Percentiles rank a stretch among this genome's conserved stretches.
Conservation (phyloP, 495 filamentous ascomycete species). For the Xylaria longipes region DNA sequence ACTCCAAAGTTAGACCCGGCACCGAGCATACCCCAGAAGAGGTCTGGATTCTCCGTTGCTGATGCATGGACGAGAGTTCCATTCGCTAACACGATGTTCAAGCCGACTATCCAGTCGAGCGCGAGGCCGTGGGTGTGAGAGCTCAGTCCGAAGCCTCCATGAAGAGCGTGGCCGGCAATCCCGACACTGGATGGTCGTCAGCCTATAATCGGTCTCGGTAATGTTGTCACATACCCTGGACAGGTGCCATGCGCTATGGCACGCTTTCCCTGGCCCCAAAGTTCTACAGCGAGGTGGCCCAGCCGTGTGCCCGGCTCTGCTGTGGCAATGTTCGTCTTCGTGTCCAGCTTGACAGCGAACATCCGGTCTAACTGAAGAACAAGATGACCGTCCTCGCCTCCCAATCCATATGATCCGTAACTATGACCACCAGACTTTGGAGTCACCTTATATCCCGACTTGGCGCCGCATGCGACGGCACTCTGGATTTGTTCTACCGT, state of each 20-base stretch:
- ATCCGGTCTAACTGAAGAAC: constrained; percentile 53
- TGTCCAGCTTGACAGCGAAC: constrained; percentile 49
- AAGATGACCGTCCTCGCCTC: constrained; percentile 55
- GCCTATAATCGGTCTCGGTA: background rate
- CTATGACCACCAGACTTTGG: constrained; percentile 56
- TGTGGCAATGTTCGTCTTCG: constrained; percentile 46
- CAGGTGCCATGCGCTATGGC: constrained; percentile 56
- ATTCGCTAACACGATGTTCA: constrained; percentile 53
- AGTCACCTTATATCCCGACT: constrained; percentile 50
- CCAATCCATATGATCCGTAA: constrained; percentile 54
- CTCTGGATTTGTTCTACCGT: constrained; percentile 49
- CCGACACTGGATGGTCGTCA: constrained; percentile 45
- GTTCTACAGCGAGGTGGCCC: constrained; percentile 47
- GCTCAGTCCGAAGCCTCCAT: constrained; percentile 55
- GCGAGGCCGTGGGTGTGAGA: constrained; percentile 53
- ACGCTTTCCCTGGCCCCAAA: constrained; percentile 49
- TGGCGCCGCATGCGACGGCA: constrained; percentile 49
- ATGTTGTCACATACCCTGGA: constrained; percentile 45
- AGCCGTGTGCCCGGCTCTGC: constrained; percentile 48
- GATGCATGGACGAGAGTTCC: constrained; percentile 46
- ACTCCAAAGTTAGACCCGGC: constrained; percentile 53
- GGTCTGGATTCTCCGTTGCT: constrained; percentile 47
- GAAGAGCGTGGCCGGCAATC: constrained; percentile 51
- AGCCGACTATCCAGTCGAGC: constrained; percentile 51
- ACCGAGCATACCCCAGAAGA: constrained; percentile 54